Conservation (phyloP, 2,329 filamentous ascomycete genomes). For the Aspergillus cejpii region DNA sequence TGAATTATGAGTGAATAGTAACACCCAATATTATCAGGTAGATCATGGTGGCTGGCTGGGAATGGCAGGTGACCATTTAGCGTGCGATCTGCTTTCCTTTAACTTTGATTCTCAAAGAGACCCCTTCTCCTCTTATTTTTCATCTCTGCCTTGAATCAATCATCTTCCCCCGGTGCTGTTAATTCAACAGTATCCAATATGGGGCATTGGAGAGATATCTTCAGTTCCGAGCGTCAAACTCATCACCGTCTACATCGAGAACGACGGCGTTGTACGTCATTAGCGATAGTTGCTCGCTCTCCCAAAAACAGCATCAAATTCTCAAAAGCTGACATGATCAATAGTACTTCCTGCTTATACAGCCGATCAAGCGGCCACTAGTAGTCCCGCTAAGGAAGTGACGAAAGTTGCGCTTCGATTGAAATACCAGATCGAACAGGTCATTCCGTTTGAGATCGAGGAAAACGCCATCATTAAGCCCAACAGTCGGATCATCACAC, state of each 20-base stretch:
- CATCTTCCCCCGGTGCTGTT: too few species aligned
- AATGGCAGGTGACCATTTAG: too few species aligned
- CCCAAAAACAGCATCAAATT: conserved; percentile 8
- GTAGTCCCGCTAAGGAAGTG: conserved; percentile 69
- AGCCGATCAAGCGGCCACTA: conserved; percentile 47
- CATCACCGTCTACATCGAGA: conserved; percentile 34
- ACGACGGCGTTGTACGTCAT: conserved; percentile 38
- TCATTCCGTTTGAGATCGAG: conserved; percentile 84
- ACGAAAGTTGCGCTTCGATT: conserved; percentile 84
- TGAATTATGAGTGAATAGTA: too few species aligned
- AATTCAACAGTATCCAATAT: conserved; percentile 21
- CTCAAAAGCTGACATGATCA: conserved; percentile 10
- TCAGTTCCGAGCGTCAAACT: conserved; percentile 24
- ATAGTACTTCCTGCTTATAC: conserved; percentile 41
- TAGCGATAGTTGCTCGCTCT: conserved; percentile 1
- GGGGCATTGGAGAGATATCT: conserved; percentile 36
- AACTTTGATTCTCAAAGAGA: neutral
- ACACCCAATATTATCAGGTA: too few species aligned
- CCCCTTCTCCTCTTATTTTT: too few species aligned
- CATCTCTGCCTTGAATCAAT: too few species aligned
- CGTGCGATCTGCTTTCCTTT: too few species aligned
- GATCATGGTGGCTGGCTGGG: too few species aligned
- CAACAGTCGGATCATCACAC: conserved; percentile 79
- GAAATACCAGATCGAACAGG: conserved; percentile 82
- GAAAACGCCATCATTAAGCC: conserved; percentile 66